Percentiles rank a stretch among this genome's conserved stretches.
These are phyloP conservation scores for Saccharomyces paradoxus DNA, from an alignment of 805 yeast genomes.

Conservation along the genomic window DNA sequence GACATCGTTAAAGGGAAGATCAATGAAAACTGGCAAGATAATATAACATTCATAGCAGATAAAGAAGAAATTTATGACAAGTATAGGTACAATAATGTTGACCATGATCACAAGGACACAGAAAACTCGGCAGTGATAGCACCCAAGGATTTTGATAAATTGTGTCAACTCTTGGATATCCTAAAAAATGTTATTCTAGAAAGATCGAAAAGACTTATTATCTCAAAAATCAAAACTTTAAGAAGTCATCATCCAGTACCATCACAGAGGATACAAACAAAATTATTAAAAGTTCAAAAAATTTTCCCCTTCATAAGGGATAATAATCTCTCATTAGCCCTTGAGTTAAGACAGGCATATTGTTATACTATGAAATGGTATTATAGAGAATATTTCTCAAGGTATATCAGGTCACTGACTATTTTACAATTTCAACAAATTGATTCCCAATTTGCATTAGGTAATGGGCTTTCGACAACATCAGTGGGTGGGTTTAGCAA, in stretches of 20 bases:
- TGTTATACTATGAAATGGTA: conserved; percentile 90
- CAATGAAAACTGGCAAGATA: conserved; percentile 54
- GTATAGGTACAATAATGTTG: conserved; percentile 23
- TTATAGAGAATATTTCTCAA: conserved; percentile 67
- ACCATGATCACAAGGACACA: background rate
- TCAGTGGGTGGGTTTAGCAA: conserved; percentile 12
- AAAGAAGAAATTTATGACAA: conserved; percentile 47
- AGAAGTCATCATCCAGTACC: conserved; percentile 53
- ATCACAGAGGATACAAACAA: conserved; percentile 67
- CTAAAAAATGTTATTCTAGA: conserved; percentile 61
- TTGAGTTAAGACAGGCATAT: conserved; percentile 72
- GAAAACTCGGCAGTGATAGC: background rate
- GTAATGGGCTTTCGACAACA: conserved; percentile 32
- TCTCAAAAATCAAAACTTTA: conserved; percentile 55
- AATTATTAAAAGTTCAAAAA: conserved; percentile 54
- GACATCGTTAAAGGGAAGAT: conserved; percentile 53
- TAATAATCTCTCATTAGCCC: conserved; percentile 55
- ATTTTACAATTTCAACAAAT: conserved; percentile 48
- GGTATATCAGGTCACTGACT: conserved; percentile 66
- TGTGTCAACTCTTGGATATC: conserved; percentile 33
- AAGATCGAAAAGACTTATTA: conserved; percentile 62
- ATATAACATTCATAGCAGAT: conserved; percentile 49
- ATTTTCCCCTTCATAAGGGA: conserved; percentile 47
- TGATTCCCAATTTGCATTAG: conserved; percentile 51
- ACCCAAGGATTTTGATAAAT: conserved; percentile 24